These are phyloP conservation scores for Colletotrichum brevisporum DNA, from an alignment of 2,329 filamentous ascomycete genomes.

Conservation along the genomic window DNA sequence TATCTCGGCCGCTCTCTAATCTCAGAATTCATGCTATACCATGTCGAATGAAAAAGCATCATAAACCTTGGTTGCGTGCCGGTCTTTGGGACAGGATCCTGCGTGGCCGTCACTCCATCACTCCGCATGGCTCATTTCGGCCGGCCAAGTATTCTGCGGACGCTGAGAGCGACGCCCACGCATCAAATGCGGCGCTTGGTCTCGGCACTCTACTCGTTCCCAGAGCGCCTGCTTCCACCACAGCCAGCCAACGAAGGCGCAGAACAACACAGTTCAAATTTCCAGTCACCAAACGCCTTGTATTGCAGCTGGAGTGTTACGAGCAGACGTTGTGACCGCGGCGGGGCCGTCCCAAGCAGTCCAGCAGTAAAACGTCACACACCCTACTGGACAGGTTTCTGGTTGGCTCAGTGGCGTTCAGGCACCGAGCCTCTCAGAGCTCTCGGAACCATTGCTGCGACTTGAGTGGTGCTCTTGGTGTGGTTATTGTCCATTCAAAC, in stretches of 20 bases:
- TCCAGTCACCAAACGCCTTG: background rate
- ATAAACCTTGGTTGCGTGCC: background rate
- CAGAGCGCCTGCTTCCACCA: background rate
- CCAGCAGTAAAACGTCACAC: background rate
- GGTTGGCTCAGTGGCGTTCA: conserved; percentile 15
- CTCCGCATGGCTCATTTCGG: conserved; percentile 10
- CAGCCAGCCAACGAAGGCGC: conserved; percentile 7
- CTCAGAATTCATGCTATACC: conserved; percentile 2
- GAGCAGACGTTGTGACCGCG: background rate
- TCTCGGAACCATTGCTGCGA: conserved; percentile 8
- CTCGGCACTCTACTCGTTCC: conserved; percentile 21
- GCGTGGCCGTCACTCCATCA: conserved; percentile 4
- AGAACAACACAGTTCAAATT: conserved; percentile 2
- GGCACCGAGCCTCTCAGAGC: conserved; percentile 34
- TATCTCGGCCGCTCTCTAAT: conserved; percentile 21
- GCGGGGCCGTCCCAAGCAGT: conserved; percentile 5
- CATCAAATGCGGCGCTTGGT: background rate
- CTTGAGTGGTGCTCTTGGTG: conserved; percentile 26
- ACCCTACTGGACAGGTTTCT: conserved; percentile 14
- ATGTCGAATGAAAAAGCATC: conserved; percentile 3
- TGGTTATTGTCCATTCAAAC: conserved; percentile 18
- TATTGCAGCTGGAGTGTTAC: background rate
- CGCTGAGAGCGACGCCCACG: background rate
- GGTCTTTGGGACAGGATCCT: background rate
- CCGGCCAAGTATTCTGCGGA: background rate